Evolutionary conservation across 495 filamentous ascomycete species (phyloP).

Genomic region (Penicillium pancosmium): DNA sequence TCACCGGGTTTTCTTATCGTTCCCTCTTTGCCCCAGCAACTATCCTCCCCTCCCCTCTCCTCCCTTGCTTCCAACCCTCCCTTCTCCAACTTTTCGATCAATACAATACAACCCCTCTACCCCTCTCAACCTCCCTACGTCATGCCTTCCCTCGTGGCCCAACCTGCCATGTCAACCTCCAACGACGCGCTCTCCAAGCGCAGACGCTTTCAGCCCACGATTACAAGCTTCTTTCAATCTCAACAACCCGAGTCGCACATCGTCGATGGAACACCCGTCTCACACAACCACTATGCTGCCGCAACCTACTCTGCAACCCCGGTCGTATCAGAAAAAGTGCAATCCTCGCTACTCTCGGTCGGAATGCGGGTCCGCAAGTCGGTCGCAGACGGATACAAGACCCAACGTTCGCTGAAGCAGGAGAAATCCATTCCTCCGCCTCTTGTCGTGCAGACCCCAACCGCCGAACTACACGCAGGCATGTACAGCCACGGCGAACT

Average conservation of each 20-base stretch:
- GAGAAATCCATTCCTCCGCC: slow-evolving; percentile 29
- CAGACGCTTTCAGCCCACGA: slow-evolving; percentile 50
- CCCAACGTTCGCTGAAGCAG: slow-evolving; percentile 39
- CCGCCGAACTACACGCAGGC: slow-evolving; percentile 18
- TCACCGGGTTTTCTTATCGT: slow-evolving; percentile 1
- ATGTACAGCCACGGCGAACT: slow-evolving; percentile 53
- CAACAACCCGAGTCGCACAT: slow-evolving; percentile 16
- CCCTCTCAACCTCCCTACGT: slow-evolving; percentile 13
- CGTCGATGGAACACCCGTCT: slow-evolving; percentile 25
- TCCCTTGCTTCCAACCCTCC: not conserved
- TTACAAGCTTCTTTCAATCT: slow-evolving; percentile 46
- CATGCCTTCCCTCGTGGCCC: slow-evolving; percentile 19
- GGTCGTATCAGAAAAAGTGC: slow-evolving; percentile 62
- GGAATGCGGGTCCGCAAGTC: slow-evolving; percentile 93
- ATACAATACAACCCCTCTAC: not conserved
- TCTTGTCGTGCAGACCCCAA: slow-evolving; percentile 21
- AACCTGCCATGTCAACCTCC: slow-evolving; percentile 18
- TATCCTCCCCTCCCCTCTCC: not conserved
- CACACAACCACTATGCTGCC: slow-evolving; percentile 47
- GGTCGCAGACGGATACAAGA: slow-evolving; percentile 91
- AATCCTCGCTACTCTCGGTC: slow-evolving; percentile 79
- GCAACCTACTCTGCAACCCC: slow-evolving; percentile 48
- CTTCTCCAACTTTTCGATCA: slow-evolving; percentile 1
- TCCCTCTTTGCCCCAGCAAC: not conserved
- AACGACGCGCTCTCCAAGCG: slow-evolving; percentile 41